Evolutionary conservation across 305 asterid species (phyloP), one percentile per base, ranked within the genome.

Genomic region (Solanum hybrid): DNA sequence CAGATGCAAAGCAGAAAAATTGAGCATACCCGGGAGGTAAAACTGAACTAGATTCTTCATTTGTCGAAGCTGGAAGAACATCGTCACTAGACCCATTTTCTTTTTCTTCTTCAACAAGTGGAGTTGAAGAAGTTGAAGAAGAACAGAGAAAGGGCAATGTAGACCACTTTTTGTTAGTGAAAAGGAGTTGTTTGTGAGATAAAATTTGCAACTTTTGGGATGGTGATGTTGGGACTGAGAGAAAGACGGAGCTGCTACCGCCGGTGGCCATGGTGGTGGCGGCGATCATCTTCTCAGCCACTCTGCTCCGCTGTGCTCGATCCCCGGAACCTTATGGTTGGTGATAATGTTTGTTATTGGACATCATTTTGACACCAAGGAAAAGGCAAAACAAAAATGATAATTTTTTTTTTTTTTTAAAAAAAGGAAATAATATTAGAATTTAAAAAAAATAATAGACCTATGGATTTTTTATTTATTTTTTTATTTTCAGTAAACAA

Each of bases 111-210:
- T 92, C 92, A 82, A 91, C 90, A 17, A 85, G 89, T 27, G 93
- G 90, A 81, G 93, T 91, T 65, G 95, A 93, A 20, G 96, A 91
- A 80, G 93, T 91, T 65, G 95, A 93, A 22, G 96, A 91, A 83
- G 93, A 92, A 57, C 79, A 91, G 15, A 87, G 87, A 72, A n/a
- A 78, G 32, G 91, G 77, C 15, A 88, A 84, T 75, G 31, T 36
- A 39, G 91, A 79, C 90, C 79, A 91, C 57, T 87, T 92, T 12
- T 89, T 86, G 51, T 76, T 65, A 51, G 88, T 31, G 87, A 20
- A 89, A 77, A 70, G 3, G 12, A 90, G 1, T 11, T 91, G 93
- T 41, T 36, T 92, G 89, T 84, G n/a, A 4, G 61, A 88, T 1
- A 90, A 15, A 9, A 10, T 10, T 32, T 31, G 84, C n/a, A 88